Evolutionary conservation across 352 stramenopile species (phyloP).

Genomic region (Peronospora destructor): DNA sequence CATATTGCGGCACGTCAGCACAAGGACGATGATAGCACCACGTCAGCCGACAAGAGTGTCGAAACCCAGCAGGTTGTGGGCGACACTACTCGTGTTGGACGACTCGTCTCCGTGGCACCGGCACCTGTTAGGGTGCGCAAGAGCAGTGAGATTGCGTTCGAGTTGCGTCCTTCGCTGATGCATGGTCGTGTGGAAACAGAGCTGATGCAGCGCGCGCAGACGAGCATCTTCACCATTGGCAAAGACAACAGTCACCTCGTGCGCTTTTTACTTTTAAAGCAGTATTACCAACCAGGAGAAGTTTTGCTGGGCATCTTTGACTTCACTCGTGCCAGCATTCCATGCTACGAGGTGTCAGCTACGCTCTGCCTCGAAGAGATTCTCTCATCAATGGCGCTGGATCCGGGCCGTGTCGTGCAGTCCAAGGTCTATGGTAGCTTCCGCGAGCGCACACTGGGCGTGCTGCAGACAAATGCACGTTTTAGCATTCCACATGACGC

Average conservation of each 20-base stretch:
- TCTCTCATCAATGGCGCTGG: slow-evolving; percentile 43
- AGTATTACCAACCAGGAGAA: slow-evolving; percentile 59
- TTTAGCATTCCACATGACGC: slow-evolving; percentile 53
- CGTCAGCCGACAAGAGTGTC: slow-evolving; percentile 2
- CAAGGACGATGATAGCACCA: slow-evolving; percentile 3
- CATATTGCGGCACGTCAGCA: slow-evolving; percentile 16
- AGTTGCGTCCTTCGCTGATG: slow-evolving; percentile 56
- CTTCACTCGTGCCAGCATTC: slow-evolving; percentile 47
- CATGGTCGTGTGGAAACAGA: slow-evolving; percentile 64
- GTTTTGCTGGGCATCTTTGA: slow-evolving; percentile 52
- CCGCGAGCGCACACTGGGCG: slow-evolving; percentile 37
- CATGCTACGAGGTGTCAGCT: slow-evolving; percentile 42
- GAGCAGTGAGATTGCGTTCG: slow-evolving; percentile 56
- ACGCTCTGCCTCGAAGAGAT: slow-evolving; percentile 49
- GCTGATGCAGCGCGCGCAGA: slow-evolving; percentile 43
- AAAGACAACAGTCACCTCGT: slow-evolving; percentile 58
- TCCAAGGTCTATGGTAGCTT: slow-evolving; percentile 44
- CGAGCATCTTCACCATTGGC: slow-evolving; percentile 66
- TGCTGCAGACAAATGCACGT: slow-evolving; percentile 48
- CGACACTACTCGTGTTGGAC: slow-evolving; percentile 22
- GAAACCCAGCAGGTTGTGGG: slow-evolving; percentile 10
- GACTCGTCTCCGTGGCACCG: slow-evolving; percentile 23
- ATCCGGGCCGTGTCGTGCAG: slow-evolving; percentile 47
- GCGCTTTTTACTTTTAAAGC: slow-evolving; percentile 50
- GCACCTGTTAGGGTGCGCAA: slow-evolving; percentile 49